phyloP scores from a whole-genome alignment of 495 filamentous ascomycete species.

The Mytilinidion resinicola region DNA sequence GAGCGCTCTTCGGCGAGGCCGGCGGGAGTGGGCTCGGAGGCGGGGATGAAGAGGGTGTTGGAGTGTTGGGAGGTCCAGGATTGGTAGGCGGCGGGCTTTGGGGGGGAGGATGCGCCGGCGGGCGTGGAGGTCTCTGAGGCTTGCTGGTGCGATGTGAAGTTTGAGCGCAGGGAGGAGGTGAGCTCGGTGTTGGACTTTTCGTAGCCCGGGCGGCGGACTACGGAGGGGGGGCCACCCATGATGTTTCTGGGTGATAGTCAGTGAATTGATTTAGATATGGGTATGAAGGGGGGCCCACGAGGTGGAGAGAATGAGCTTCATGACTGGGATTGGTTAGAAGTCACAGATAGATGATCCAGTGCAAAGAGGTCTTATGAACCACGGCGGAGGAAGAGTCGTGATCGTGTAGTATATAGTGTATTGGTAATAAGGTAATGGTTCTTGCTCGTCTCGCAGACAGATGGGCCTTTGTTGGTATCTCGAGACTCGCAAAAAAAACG shows the following conservation, averaged over 20 bases:
- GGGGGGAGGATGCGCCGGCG: slow-evolving; percentile 28
- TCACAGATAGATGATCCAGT: too few species aligned
- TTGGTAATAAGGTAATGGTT: too few species aligned
- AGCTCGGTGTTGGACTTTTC: slow-evolving; percentile 85
- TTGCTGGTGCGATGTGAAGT: slow-evolving; percentile 53
- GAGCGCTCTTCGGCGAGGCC: slow-evolving; percentile 69
- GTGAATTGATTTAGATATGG: slow-evolving; percentile 4
- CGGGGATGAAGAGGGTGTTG: slow-evolving; percentile 64
- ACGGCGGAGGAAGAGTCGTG: neutral
- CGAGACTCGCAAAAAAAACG: too few species aligned
- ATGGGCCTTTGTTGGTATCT: too few species aligned
- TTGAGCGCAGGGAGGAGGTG: slow-evolving; percentile 73
- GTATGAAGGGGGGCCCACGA: slow-evolving; percentile 50
- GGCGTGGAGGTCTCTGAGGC: slow-evolving; percentile 9
- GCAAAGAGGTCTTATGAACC: neutral
- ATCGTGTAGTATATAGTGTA: neutral
- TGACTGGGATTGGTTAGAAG: slow-evolving; percentile 13
- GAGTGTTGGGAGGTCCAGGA: slow-evolving; percentile 61
- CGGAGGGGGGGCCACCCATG: slow-evolving; percentile 68
- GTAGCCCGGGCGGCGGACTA: slow-evolving; percentile 65
- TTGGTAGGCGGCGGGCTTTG: slow-evolving; percentile 36
- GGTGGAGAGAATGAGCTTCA: slow-evolving; percentile 82
- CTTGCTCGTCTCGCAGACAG: too few species aligned
- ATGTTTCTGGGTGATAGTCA: slow-evolving; percentile 60
- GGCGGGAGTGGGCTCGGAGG: slow-evolving; percentile 62